Percentiles rank a stretch among this genome's conserved stretches.
Conservation (phyloP, 2,329 filamentous ascomycete genomes). For the Monilinia fructigena region DNA sequence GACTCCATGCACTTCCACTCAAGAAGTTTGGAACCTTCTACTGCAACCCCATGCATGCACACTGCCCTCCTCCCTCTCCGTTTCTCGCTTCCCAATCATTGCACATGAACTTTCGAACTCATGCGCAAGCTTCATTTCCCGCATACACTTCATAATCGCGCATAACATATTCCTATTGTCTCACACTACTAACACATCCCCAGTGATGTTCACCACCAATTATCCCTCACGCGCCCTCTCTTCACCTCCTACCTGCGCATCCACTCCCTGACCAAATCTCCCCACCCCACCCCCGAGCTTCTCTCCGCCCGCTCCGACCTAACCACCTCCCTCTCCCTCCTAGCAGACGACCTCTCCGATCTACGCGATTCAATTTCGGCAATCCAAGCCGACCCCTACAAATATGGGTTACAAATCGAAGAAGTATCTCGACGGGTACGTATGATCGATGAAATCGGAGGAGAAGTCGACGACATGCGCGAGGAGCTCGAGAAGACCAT, state of each 20-base stretch:
- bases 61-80: neutral
- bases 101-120: conserved; percentile 1
- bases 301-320: conserved; percentile 73
- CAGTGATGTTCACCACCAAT: conserved; percentile 84
- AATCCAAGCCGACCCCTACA: conserved; percentile 81
- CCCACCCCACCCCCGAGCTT: conserved; percentile 70
- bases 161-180: conserved; percentile 11
- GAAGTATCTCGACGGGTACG: conserved; percentile 79
- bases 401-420: conserved; percentile 78
- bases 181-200: conserved; percentile 19
- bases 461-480: conserved; percentile 86
- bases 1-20: neutral
- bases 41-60: conserved; percentile 9
- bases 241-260: conserved; percentile 97
- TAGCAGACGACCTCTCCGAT: conserved; percentile 83
- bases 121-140: neutral
- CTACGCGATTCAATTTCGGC: conserved; percentile 83
- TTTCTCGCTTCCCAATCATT: conserved; percentile 2
- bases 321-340: conserved; percentile 60
- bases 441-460: conserved; percentile 84
- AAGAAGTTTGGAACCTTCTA: neutral
- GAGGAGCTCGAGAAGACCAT: conserved; percentile 69
- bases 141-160: neutral
- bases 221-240: conserved; percentile 77
- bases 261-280: conserved; percentile 70